phyloP scores from a whole-genome alignment of 1,284 basidiomycete genomes.

The Cutaneotrichosporon arboriforme region DNA sequence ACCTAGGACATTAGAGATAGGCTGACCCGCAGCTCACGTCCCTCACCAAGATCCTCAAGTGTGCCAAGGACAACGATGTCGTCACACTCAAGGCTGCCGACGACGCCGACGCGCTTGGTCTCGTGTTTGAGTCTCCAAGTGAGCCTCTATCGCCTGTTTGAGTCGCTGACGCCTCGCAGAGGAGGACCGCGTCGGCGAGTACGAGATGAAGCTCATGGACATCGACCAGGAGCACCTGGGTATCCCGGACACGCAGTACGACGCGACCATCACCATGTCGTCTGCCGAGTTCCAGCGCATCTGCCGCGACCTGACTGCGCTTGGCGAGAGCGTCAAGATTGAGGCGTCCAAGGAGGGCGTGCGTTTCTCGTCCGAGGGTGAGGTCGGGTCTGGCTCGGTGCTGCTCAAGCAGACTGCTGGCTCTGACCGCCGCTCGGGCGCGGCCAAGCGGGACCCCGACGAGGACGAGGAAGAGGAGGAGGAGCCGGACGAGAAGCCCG shows the following conservation, averaged over 20 bases:
- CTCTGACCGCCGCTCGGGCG: constrained; percentile 33
- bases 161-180: constrained; percentile 52
- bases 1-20: neutral
- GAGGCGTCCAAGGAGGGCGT: constrained; percentile 96
- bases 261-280: constrained; percentile 85
- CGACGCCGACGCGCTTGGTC: constrained; percentile 80
- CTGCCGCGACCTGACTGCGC: constrained; percentile 82
- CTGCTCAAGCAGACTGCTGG: constrained; percentile 67
- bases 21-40: constrained; percentile 57
- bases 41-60: constrained; percentile 93
- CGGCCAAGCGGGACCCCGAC: constrained; percentile 52
- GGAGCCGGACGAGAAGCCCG: constrained; percentile 49
- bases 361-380: constrained; percentile 88
- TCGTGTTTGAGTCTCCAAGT: constrained; percentile 91
- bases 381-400: constrained; percentile 86
- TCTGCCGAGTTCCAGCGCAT: constrained; percentile 85
- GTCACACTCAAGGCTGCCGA: constrained; percentile 89
- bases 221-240: constrained; percentile 94
- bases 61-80: constrained; percentile 93
- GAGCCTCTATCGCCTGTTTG: constrained; percentile 35
- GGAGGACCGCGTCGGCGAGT: constrained; percentile 91
- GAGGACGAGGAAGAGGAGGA: constrained; percentile 53
- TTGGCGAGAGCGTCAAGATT: constrained; percentile 93
- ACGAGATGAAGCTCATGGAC: constrained; percentile 99
- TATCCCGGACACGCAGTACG: constrained; percentile 98